These are phyloP conservation scores for Rhizodiscina lignyota DNA, from an alignment of 495 filamentous ascomycete genomes.

Conservation along the genomic window DNA sequence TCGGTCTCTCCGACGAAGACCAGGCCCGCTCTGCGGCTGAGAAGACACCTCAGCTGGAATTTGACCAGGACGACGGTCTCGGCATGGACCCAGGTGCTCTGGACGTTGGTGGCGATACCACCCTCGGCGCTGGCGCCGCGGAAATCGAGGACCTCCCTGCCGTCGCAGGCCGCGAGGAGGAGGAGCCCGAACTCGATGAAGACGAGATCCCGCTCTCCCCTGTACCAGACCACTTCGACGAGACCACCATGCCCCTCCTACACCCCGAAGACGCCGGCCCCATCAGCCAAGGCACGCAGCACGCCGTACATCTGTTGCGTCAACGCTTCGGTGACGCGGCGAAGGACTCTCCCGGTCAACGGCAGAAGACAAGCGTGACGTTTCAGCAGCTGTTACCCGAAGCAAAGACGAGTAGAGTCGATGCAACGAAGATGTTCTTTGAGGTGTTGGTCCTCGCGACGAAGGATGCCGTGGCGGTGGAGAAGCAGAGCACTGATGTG, in stretches of 20 bases:
- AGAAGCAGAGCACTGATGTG: constrained; percentile 56
- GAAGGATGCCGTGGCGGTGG: constrained; percentile 96
- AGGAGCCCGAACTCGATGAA: constrained; percentile 19
- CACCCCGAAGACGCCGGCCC: constrained; percentile 68
- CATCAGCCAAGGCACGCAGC: constrained; percentile 77
- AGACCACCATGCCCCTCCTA: constrained; percentile 53
- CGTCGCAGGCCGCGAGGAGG: constrained; percentile 8
- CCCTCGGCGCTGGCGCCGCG: constrained; percentile 1
- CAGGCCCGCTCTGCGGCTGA: too few species aligned
- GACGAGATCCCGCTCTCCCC: constrained; percentile 16
- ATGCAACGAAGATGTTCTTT: constrained; percentile 99
- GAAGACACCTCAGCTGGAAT: constrained; percentile 18
- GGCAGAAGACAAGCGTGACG: constrained; percentile 59
- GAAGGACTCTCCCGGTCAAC: constrained; percentile 33
- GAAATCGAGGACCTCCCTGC: constrained; percentile 8
- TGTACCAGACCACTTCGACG: constrained; percentile 41
- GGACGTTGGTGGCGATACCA: constrained; percentile 12
- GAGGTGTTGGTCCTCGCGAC: constrained; percentile 90
- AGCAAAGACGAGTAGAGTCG: constrained; percentile 54
- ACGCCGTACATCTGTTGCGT: constrained; percentile 86
- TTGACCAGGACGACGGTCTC: constrained; percentile 9
- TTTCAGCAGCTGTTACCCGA: constrained; percentile 91
- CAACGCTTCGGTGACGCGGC: constrained; percentile 57
- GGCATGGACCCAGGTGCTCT: constrained; percentile 3
- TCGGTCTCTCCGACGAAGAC: constrained; percentile 57